Evolutionary conservation across 805 yeast species (phyloP).

Genomic region (Yamadazyma nakazawae): DNA sequence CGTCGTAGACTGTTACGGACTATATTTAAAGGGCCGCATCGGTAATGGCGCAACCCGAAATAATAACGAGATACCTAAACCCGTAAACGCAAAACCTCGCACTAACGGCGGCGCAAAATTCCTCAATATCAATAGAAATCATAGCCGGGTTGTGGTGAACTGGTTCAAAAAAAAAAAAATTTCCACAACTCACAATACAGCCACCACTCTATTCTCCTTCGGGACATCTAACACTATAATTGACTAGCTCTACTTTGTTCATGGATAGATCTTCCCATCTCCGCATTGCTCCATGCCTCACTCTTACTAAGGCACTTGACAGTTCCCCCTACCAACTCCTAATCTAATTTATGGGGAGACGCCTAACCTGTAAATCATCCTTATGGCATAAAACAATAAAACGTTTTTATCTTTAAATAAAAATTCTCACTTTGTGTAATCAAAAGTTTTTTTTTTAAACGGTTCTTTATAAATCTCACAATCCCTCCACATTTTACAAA

Average conservation of each 20-base stretch:
- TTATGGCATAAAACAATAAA: not conserved
- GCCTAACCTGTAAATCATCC: not conserved
- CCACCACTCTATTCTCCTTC: too few species aligned
- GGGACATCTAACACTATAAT: too few species aligned
- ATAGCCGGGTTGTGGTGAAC: not conserved
- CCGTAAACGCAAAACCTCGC: not conserved
- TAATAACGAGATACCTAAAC: not conserved
- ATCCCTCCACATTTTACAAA: not conserved
- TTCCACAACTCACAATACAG: not conserved
- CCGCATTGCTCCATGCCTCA: too few species aligned
- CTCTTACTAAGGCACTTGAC: not conserved
- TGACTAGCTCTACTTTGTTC: too few species aligned
- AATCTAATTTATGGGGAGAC: not conserved
- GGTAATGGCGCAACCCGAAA: not conserved
- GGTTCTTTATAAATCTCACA: constrained; percentile 3
- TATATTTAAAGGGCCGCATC: too few species aligned
- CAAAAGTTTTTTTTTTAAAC: not conserved
- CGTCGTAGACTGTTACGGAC: too few species aligned
- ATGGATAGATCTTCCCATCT: too few species aligned
- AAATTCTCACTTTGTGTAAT: constrained; percentile 2
- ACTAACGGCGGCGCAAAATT: not conserved
- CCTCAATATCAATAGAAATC: not conserved
- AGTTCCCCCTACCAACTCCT: not conserved
- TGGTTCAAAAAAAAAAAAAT: not conserved
- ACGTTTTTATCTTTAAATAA: not conserved